A percentile compares a stretch with the other conserved stretches of the same genome.
Evolutionary conservation across 108 stramenopile genomes (phyloP).

Genomic region (Stephanodiscus triporus): DNA sequence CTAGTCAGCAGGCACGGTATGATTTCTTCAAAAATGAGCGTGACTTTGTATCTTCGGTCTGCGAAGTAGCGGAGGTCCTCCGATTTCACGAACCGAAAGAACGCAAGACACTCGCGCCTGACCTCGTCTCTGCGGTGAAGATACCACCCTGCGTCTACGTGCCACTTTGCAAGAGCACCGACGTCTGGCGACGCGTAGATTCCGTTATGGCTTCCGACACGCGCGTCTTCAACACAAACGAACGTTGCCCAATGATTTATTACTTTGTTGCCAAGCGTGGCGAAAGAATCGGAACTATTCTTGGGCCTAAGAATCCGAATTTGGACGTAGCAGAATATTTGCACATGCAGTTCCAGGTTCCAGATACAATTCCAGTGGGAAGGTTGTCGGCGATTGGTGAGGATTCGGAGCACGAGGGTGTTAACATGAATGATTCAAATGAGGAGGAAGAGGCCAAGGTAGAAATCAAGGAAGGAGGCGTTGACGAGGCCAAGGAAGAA

Average conservation of each 20-base stretch:
- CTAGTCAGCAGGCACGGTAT: constrained; percentile 81
- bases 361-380: constrained; percentile 42
- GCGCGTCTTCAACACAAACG: constrained; percentile 95
- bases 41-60: constrained; percentile 88
- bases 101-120: constrained; percentile 81
- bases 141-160: constrained; percentile 91
- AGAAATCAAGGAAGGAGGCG: constrained; percentile 20
- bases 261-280: constrained; percentile 88
- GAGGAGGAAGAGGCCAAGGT: constrained; percentile 24
- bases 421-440: constrained; percentile 7
- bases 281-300: constrained; percentile 49
- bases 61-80: constrained; percentile 94
- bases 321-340: constrained; percentile 95
- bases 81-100: constrained; percentile 88
- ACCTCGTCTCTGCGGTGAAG: constrained; percentile 60
- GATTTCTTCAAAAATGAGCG: constrained; percentile 92
- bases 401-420: constrained; percentile 27
- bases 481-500: neutral
- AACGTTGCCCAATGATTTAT: constrained; percentile 94
- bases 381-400: constrained; percentile 53
- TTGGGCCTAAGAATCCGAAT: constrained; percentile 66
- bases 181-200: constrained; percentile 85
- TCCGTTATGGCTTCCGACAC: constrained; percentile 82
- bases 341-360: constrained; percentile 80
- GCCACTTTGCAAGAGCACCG: constrained; percentile 91